phyloP scores from a whole-genome alignment of 2,329 filamentous ascomycete genomes.

The Xylaria sp. region DNA sequence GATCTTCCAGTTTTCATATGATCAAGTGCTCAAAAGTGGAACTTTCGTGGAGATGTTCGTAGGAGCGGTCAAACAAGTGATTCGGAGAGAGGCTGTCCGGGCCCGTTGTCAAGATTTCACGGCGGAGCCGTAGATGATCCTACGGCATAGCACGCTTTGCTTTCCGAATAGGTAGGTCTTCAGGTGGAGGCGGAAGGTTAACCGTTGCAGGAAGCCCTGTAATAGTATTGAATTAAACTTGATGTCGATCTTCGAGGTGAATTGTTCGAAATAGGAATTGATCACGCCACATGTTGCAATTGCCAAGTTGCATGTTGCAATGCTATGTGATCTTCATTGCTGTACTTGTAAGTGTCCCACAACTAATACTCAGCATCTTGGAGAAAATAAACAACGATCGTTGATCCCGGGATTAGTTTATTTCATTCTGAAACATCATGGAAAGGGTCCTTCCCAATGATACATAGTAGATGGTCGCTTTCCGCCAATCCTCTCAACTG shows the following conservation, averaged over 20 bases:
- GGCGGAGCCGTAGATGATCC: background rate
- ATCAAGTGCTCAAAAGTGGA: background rate
- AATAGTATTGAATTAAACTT: constrained; percentile 20
- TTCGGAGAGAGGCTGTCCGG: constrained; percentile 20
- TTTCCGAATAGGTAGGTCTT: constrained; percentile 7
- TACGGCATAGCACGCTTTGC: background rate
- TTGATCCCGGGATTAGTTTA: background rate
- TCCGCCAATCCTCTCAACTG: background rate
- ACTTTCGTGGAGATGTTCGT: background rate
- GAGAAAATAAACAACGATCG: constrained; percentile 4
- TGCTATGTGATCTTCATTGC: constrained; percentile 15
- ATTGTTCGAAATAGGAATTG: constrained; percentile 21
- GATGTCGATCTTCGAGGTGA: constrained; percentile 15
- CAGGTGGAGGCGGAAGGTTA: constrained; percentile 16
- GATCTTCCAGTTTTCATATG: constrained; percentile 2
- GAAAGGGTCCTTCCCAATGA: background rate
- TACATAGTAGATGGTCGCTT: background rate
- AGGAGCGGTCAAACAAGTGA: background rate
- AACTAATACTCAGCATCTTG: background rate
- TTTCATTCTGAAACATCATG: background rate
- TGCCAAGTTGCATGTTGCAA: constrained; percentile 26
- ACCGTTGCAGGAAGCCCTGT: background rate
- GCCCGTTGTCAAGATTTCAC: background rate
- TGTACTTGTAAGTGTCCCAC: constrained; percentile 17
- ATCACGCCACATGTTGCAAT: constrained; percentile 29